Base-by-base conservation (phyloP, 352 stramenopile species). In the Phytophthora hybrid region DNA sequence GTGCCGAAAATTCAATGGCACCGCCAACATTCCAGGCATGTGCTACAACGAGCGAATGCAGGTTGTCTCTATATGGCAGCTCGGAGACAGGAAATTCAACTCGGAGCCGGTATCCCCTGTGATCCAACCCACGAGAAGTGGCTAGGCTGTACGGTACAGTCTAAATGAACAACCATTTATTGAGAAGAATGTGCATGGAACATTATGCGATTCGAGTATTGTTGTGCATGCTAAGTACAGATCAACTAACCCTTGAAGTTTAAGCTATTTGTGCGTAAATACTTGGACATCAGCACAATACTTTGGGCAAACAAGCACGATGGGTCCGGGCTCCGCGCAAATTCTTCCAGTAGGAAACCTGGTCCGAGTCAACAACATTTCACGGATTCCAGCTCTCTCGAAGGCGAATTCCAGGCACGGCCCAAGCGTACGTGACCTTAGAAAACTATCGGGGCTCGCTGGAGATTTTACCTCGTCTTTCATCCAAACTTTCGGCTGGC, bases 71-170 rank as follows among this genome's bases (percentile, higher is more conserved):
- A 59, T 16, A 59, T 74, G n/a, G 13, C n/a, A 18, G 59, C 77
- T 13, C 70, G 77, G 5, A 59, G 52, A n/a, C 52, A 68, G 13
- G 64, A 73, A 29, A 80, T 80, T 8, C 62, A 73, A 18, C 63
- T 59, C 29, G 72, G 68, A 47, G 57, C 67, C 9, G 77, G 74
- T 1, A 23, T 32, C 9, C 26, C 31, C 8, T 85, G 78, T 19
- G 69, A 81, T 49, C 51, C 63, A 0, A 29, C 18, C 8, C 57
- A 70, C 4, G 75, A 85, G 31, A 66, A 68, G 2, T 82, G 71
- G 67, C 63, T 82, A 13, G 74, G 75, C 5, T 84, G 78, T 19
- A 5, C n/a, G 7, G 3, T 29, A 54, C 11, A 7, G 1, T 52
- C 44, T 16, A 52, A 52, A 52, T 52, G 44, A 51, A 23, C 7